phyloP scores from a whole-genome alignment of 2,329 filamentous ascomycete genomes.

The Saccharata proteae region DNA sequence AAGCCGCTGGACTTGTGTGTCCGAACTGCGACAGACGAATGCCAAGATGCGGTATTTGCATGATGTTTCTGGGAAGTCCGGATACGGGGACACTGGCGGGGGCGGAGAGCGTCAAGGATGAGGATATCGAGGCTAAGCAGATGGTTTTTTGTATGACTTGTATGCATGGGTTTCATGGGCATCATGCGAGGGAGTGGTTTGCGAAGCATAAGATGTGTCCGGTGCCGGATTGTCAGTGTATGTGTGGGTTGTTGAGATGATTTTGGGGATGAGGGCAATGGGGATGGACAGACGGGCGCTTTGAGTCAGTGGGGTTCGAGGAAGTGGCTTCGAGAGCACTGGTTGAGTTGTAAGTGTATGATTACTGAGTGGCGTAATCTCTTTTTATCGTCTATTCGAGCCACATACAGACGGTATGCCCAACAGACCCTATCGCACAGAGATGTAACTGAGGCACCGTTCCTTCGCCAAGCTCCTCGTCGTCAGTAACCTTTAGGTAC shows the following conservation, averaged over 20 bases:
- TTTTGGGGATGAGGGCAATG: background rate
- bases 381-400: too few species aligned
- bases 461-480: too few species aligned
- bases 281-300: background rate
- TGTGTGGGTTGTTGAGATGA: constrained; percentile 33
- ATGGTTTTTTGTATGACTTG: constrained; percentile 51
- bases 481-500: too few species aligned
- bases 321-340: too few species aligned
- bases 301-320: too few species aligned
- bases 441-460: too few species aligned
- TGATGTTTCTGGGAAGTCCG: constrained; percentile 47
- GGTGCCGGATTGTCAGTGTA: constrained; percentile 42
- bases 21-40: constrained; percentile 50
- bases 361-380: too few species aligned
- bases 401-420: too few species aligned
- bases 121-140: constrained; percentile 41
- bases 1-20: constrained; percentile 39
- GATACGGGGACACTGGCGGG: constrained; percentile 36
- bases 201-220: constrained; percentile 40
- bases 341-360: too few species aligned
- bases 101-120: constrained; percentile 21
- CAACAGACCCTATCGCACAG: too few species aligned
- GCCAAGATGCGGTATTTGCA: constrained; percentile 51
- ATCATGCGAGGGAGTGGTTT: constrained; percentile 54
- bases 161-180: constrained; percentile 51